A percentile compares a stretch with the other conserved stretches of the same genome.
phyloP scores from a whole-genome alignment of 306 rosid species.

The Hippophae gyantsensis region DNA sequence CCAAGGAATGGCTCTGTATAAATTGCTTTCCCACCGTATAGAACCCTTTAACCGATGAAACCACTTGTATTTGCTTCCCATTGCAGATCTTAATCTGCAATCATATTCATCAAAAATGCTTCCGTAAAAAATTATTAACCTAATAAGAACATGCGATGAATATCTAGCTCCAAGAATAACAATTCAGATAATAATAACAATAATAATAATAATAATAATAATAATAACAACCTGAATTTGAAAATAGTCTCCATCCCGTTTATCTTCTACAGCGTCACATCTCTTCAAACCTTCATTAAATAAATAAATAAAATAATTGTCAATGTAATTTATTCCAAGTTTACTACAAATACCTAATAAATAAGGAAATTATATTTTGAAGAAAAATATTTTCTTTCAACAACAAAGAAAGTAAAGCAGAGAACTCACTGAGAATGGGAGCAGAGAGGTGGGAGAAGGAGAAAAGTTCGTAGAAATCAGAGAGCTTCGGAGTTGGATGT shows the following conservation, averaged over 20 bases:
- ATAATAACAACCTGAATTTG: constrained; percentile 52
- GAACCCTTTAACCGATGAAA: constrained; percentile 79
- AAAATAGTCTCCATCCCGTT: constrained; percentile 51
- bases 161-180: neutral
- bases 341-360: neutral
- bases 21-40: constrained; percentile 62
- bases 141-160: neutral
- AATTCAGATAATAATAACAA: neutral
- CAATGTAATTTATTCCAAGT: neutral
- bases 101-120: neutral
- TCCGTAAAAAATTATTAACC: neutral
- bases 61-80: constrained; percentile 75
- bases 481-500: constrained; percentile 83
- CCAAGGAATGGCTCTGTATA: constrained; percentile 64
- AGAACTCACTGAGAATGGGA: constrained; percentile 59
- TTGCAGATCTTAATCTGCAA: constrained; percentile 81
- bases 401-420: neutral
- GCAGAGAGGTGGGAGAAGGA: constrained; percentile 62
- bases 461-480: constrained; percentile 90
- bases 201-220: neutral
- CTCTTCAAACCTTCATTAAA: constrained; percentile 47
- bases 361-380: neutral
- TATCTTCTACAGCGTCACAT: constrained; percentile 40
- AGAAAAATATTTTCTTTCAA: neutral
- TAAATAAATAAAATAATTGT: neutral